Conservation (phyloP, 371 early-diverging fungal genomes). For the Actinomucor elegans region DNA sequence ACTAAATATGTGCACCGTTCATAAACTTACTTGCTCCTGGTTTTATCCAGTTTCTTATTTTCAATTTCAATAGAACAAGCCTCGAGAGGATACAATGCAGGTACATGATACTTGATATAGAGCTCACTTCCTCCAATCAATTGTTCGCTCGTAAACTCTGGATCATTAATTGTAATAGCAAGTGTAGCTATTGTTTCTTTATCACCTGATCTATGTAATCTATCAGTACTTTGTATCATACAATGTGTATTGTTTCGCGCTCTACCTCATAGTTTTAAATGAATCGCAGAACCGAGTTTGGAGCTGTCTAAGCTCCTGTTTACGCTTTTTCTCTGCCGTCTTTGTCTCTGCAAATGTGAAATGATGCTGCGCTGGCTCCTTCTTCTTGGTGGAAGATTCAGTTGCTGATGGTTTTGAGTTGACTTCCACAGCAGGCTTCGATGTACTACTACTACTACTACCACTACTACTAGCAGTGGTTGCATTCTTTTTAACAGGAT, state of each 20-base stretch:
- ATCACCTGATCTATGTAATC: not conserved
- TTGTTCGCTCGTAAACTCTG: conserved; percentile 31
- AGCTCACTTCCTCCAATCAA: conserved; percentile 25
- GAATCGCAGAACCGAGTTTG: conserved; percentile 50
- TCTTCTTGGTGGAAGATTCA: too few relatives aligned
- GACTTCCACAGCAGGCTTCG: not conserved
- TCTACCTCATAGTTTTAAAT: conserved; percentile 29
- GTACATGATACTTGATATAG: conserved; percentile 42
- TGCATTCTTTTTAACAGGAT: not conserved
- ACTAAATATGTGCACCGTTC: too few relatives aligned
- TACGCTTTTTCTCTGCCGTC: conserved; percentile 29
- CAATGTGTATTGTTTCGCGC: too few relatives aligned
- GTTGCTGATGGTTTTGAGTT: too few relatives aligned
- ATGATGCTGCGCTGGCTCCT: not conserved
- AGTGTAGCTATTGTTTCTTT: conserved; percentile 5
- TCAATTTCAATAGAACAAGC: conserved; percentile 52
- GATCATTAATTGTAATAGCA: conserved; percentile 29
- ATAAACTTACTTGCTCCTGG: conserved; percentile 13
- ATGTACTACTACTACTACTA: too few relatives aligned
- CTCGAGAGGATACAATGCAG: conserved; percentile 48
- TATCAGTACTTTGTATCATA: too few relatives aligned
- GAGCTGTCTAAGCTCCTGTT: conserved; percentile 39
- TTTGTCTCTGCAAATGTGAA: conserved; percentile 19
- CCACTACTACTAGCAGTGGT: not conserved
- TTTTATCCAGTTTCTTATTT: conserved; percentile 39